Percentiles rank a stretch among this genome's conserved stretches.
These are phyloP conservation scores for Metarhizium humberi DNA, from an alignment of 2,329 filamentous ascomycete species.

Conservation along the genomic window DNA sequence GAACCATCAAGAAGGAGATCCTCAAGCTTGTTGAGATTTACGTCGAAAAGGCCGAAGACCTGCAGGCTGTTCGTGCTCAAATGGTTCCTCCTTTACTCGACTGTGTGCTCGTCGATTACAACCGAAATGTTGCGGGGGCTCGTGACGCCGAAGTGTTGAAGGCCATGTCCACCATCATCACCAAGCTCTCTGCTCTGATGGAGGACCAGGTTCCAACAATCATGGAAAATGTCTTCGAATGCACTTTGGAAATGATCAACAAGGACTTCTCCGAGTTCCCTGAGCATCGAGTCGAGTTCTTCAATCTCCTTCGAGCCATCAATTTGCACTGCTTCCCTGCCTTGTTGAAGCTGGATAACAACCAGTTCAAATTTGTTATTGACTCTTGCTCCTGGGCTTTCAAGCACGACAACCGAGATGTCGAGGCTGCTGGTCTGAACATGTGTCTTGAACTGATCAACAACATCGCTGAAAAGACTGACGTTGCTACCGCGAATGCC, in stretches of 20 bases:
- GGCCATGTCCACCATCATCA: constrained; percentile 95
- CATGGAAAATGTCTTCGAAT: constrained; percentile 98
- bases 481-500: constrained; percentile 74
- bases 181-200: constrained; percentile 92
- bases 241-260: constrained; percentile 99
- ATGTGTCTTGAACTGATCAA: constrained; percentile 98
- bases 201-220: constrained; percentile 96
- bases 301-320: constrained; percentile 91
- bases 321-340: constrained; percentile 96
- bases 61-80: constrained; percentile 84
- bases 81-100: constrained; percentile 95
- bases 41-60: constrained; percentile 93
- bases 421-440: constrained; percentile 89
- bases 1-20: constrained; percentile 99
- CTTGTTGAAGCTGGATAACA: constrained; percentile 84
- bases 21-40: constrained; percentile 97
- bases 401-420: constrained; percentile 98
- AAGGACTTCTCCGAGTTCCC: constrained; percentile 99
- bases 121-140: constrained; percentile 90
- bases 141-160: constrained; percentile 94
- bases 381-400: constrained; percentile 99
- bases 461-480: constrained; percentile 92
- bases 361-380: constrained; percentile 98
- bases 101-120: constrained; percentile 90
- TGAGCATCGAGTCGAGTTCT: constrained; percentile 98